Percentiles rank a stretch among this genome's conserved stretches.
These are phyloP conservation scores for Sugiyamaella floridensis DNA, from an alignment of 805 yeast species.

Conservation along the genomic window DNA sequence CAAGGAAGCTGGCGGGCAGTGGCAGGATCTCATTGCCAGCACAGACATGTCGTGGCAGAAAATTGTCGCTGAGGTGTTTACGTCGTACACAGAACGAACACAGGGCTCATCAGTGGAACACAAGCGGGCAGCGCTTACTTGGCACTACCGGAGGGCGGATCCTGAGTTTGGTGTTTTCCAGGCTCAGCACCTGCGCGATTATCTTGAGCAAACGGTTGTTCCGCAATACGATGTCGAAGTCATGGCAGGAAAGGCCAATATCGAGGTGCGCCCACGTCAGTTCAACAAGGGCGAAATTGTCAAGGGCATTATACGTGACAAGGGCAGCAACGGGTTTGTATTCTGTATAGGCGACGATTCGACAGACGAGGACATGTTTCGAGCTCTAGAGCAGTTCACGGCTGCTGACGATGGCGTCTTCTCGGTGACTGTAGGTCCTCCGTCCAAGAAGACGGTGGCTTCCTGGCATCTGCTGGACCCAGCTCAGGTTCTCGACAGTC, in stretches of 20 bases:
- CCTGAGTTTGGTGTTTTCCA: constrained; percentile 89
- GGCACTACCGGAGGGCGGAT: constrained; percentile 96
- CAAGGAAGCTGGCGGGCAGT: constrained; percentile 59
- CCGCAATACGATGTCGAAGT: constrained; percentile 77
- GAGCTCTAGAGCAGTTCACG: constrained; percentile 44
- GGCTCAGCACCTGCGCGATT: constrained; percentile 64
- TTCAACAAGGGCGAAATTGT: constrained; percentile 97
- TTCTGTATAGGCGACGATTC: constrained; percentile 92
- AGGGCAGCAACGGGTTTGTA: constrained; percentile 57
- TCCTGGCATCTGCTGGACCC: constrained; percentile 83
- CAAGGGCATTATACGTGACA: constrained; percentile 56
- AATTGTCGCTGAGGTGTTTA: constrained; percentile 69
- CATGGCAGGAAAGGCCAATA: constrained; percentile 94
- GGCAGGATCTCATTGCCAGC: constrained; percentile 80
- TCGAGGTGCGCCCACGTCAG: constrained; percentile 93
- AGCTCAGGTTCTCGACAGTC: constrained; percentile 71
- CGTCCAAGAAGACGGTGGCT: constrained; percentile 78
- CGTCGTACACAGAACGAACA: constrained; percentile 72
- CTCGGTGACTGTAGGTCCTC: constrained; percentile 90
- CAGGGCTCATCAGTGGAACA: constrained; percentile 84
- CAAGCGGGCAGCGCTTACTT: constrained; percentile 89
- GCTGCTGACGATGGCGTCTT: constrained; percentile 45
- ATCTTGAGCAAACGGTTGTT: constrained; percentile 53
- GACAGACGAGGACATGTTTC: constrained; percentile 98
- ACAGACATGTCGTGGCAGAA: constrained; percentile 92